Base-by-base conservation (phyloP, 2,329 filamentous ascomycete genomes). In the Ramichloridium luteum region DNA sequence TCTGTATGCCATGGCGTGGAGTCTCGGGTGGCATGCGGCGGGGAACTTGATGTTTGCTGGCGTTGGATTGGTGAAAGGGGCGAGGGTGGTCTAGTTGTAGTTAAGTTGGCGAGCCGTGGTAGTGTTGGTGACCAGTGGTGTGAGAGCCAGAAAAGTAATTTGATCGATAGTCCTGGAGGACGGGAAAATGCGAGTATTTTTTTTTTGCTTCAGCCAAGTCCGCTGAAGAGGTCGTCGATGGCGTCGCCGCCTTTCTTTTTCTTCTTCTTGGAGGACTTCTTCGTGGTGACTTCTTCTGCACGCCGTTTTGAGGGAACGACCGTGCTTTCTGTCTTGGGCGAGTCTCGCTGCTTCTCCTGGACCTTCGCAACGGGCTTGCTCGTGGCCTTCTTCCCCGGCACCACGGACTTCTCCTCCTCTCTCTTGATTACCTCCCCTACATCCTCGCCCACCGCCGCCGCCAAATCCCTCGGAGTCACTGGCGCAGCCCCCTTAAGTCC, bases 1-100 rank as follows among this genome's bases (percentile, higher is more conserved):
- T 56, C 60, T 98, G 44, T 98, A 93, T 55, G 81, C 76, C 41
- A 79, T 90, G 66, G 84, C 80, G 10, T 98, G 90, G 92, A 75
- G 72, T 40, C 51, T 88, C 27, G 81, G 73, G 5, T 83, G 86
- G 61, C 88, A 98, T 69, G 53, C 86, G 38, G 52, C 70, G 22
- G 64, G 88, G 26, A 85, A 88, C 54, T 46, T 86, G 18, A 62
- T 70, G 4, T 44, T 78, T 26, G 75, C n/a, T n/a, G n/a, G n/a
- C n/a, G 74, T n/a, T n/a, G n/a, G n/a, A n/a, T n/a, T n/a, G n/a
- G n/a, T n/a, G n/a, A n/a, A n/a, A n/a, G n/a, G n/a, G n/a, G n/a
- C n/a, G n/a, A n/a, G n/a, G n/a, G n/a, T n/a, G n/a, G n/a, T n/a
- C n/a, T n/a, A n/a, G n/a, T n/a, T n/a, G n/a, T n/a, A n/a, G n/a